These are phyloP conservation scores for Lepiota brunneoincarnata DNA, from an alignment of 768 basidiomycete genomes.

Conservation along the genomic window DNA sequence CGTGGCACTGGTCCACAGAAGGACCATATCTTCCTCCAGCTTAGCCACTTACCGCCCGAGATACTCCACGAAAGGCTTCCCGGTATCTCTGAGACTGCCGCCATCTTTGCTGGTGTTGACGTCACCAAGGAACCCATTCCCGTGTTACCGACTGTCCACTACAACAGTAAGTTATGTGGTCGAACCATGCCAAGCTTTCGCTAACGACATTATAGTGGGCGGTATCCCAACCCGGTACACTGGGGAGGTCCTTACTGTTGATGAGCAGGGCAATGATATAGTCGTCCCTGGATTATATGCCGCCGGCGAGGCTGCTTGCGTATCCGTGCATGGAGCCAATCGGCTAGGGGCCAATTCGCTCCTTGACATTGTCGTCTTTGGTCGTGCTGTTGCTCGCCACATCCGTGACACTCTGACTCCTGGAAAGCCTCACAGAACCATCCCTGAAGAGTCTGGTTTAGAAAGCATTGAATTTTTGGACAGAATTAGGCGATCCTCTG, in stretches of 20 bases:
- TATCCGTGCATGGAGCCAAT: conserved; percentile 99
- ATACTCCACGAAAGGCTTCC: conserved; percentile 95
- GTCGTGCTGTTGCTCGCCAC: conserved; percentile 97
- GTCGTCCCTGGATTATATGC: conserved; percentile 96
- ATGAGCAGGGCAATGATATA: conserved; percentile 88
- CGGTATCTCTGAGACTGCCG: conserved; percentile 99
- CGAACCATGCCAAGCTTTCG: not conserved
- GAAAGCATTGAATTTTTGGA: conserved; percentile 85
- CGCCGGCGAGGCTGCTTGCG: conserved; percentile 97
- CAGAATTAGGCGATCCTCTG: conserved; percentile 75
- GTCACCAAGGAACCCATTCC: conserved; percentile 99
- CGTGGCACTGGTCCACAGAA: conserved; percentile 98
- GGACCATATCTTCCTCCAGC: conserved; percentile 95
- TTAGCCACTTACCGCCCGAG: conserved; percentile 95
- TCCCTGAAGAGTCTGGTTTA: conserved; percentile 84
- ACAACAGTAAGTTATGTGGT: conserved; percentile 75
- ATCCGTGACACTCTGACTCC: conserved; percentile 89
- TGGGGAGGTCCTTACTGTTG: conserved; percentile 90
- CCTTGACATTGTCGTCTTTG: conserved; percentile 98
- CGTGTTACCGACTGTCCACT: conserved; percentile 96
- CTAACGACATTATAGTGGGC: conserved; percentile 64
- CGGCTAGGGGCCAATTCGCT: conserved; percentile 99
- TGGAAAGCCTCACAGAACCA: conserved; percentile 86
- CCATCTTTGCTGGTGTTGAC: conserved; percentile 98
- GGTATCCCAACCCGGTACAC: conserved; percentile 99